Percentiles rank a stretch among this genome's conserved stretches.
phyloP scores from a whole-genome alignment of 495 filamentous ascomycete genomes.

The Aspergillus conjunctus region DNA sequence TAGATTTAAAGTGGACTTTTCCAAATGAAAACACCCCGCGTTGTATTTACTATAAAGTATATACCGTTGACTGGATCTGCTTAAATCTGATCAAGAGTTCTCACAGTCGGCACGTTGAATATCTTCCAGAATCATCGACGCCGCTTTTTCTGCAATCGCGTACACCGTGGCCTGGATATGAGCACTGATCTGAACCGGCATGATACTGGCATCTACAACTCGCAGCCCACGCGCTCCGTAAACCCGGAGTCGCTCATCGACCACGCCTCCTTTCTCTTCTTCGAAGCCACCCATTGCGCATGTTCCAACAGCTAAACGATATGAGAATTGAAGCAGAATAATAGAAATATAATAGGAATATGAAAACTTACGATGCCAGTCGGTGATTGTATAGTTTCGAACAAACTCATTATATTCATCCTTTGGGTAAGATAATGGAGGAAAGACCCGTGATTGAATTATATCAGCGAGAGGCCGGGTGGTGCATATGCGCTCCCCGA shows the following conservation, averaged over 20 bases:
- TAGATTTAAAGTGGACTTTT: too few species aligned
- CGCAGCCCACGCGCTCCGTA: constrained; percentile 51
- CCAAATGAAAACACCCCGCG: too few species aligned
- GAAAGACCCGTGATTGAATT: constrained; percentile 40
- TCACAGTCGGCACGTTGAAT: not conserved
- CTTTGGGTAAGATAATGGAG: constrained; percentile 20
- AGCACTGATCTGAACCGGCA: constrained; percentile 52
- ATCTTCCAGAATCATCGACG: constrained; percentile 42
- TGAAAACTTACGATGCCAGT: constrained; percentile 39
- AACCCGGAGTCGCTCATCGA: constrained; percentile 50
- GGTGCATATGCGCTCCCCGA: constrained; percentile 45
- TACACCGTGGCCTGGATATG: constrained; percentile 59
- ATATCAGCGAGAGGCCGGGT: constrained; percentile 46
- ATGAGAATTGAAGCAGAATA: not conserved
- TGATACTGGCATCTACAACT: constrained; percentile 58
- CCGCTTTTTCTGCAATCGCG: constrained; percentile 55
- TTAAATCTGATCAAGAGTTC: too few species aligned
- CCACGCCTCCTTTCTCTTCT: constrained; percentile 41
- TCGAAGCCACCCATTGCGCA: constrained; percentile 53
- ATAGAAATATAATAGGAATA: not conserved
- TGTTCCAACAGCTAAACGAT: constrained; percentile 39
- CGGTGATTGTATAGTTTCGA: constrained; percentile 39
- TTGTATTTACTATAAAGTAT: too few species aligned
- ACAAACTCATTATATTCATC: constrained; percentile 44
- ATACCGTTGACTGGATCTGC: too few species aligned